Percentiles rank a stretch among this genome's conserved stretches.
Evolutionary conservation across 176 grass and related monocot genomes (phyloP).

Genomic region (Oryza coarctata): DNA sequence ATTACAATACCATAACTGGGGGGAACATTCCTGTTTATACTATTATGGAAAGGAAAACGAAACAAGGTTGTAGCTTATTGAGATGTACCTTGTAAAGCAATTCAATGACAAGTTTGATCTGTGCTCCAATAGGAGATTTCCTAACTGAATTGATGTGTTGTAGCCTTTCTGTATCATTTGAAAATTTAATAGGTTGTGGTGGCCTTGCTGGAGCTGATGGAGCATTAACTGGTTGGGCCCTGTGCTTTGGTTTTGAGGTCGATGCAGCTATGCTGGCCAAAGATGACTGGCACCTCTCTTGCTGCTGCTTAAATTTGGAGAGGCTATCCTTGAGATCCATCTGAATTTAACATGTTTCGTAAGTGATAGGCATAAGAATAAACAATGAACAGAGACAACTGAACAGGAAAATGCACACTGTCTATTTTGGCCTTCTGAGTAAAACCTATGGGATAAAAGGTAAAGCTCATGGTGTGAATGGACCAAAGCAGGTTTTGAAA

Average conservation of each 20-base stretch:
- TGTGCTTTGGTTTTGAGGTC: slow-evolving; percentile 53
- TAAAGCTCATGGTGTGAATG: background rate
- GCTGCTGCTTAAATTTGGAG: slow-evolving; percentile 83
- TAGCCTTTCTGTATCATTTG: slow-evolving; percentile 85
- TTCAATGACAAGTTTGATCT: slow-evolving; percentile 83
- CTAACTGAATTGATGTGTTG: slow-evolving; percentile 78
- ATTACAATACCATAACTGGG: slow-evolving; percentile 3
- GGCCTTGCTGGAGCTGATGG: slow-evolving; percentile 48
- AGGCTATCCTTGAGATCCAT: slow-evolving; percentile 89
- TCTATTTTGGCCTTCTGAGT: background rate
- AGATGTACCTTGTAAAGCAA: slow-evolving; percentile 70
- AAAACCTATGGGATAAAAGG: background rate
- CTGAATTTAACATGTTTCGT: slow-evolving; percentile 18
- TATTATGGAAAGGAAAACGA: background rate
- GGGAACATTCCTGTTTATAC: background rate
- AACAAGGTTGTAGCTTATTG: background rate
- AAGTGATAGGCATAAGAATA: background rate
- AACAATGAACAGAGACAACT: background rate
- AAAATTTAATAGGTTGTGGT: slow-evolving; percentile 62
- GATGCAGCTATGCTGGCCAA: slow-evolving; percentile 63
- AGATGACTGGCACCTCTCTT: slow-evolving; percentile 80
- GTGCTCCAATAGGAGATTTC: slow-evolving; percentile 78
- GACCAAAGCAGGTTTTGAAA: background rate
- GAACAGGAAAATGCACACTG: background rate
- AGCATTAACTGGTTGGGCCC: slow-evolving; percentile 43